Evolutionary conservation across 2,329 filamentous ascomycete species (phyloP).

Genomic region (Grosmannia serpens): DNA sequence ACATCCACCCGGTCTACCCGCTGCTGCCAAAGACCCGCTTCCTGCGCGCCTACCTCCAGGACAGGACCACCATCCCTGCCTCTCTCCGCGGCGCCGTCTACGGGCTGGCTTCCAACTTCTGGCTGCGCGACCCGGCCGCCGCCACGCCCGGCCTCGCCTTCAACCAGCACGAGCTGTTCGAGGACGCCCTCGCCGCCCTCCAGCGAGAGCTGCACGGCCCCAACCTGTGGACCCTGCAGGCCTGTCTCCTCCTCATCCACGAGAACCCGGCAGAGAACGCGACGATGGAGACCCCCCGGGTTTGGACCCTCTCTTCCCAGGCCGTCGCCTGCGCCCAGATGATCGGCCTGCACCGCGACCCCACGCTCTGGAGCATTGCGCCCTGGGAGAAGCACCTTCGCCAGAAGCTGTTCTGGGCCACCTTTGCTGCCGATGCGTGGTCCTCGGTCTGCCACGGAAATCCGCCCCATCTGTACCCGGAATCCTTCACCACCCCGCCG

Average conservation of each 20-base stretch:
- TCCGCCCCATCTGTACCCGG: slow-evolving; percentile 29
- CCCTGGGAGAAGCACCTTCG: slow-evolving; percentile 30
- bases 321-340: slow-evolving; percentile 32
- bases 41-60: slow-evolving; percentile 23
- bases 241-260: slow-evolving; percentile 32
- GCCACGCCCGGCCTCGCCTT: slow-evolving; percentile 17
- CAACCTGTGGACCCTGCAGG: slow-evolving; percentile 33
- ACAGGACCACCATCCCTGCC: slow-evolving; percentile 28
- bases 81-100: slow-evolving; percentile 34
- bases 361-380: slow-evolving; percentile 28
- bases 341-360: slow-evolving; percentile 33
- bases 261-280: slow-evolving; percentile 32
- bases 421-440: slow-evolving; percentile 31
- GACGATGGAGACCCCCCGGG: slow-evolving; percentile 33
- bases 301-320: slow-evolving; percentile 31
- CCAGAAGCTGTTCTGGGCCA: slow-evolving; percentile 35
- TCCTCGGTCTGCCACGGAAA: slow-evolving; percentile 34
- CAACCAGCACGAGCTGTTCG: slow-evolving; percentile 29
- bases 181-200: slow-evolving; percentile 29
- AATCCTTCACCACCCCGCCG: slow-evolving; percentile 27
- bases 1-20: slow-evolving; percentile 32
- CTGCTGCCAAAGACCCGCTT: slow-evolving; percentile 33
- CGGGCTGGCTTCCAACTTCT: slow-evolving; percentile 30
- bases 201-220: slow-evolving; percentile 34
- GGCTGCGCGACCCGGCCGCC: slow-evolving; percentile 16